phyloP scores from a whole-genome alignment of 2,329 filamentous ascomycete genomes.

The Ophiognomonia clavigignenti-juglandacearum region DNA sequence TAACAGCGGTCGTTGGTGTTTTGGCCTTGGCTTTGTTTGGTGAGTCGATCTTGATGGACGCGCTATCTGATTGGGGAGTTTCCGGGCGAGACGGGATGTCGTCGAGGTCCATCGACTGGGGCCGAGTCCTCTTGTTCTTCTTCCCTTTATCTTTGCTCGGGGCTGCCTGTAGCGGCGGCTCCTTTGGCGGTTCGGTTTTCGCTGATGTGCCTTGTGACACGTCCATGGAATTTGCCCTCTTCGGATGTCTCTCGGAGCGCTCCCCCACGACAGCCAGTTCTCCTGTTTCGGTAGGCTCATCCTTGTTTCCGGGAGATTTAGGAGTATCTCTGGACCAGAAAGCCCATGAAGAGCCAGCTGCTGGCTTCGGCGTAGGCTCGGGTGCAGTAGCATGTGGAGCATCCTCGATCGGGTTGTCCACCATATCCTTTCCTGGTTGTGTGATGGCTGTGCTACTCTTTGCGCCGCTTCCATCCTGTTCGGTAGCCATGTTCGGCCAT shows the following conservation, averaged over 20 bases:
- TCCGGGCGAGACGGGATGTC: slow-evolving; percentile 30
- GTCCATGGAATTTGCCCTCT: slow-evolving; percentile 39
- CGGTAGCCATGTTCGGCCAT: slow-evolving; percentile 11
- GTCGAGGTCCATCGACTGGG: slow-evolving; percentile 44
- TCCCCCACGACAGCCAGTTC: slow-evolving; percentile 55
- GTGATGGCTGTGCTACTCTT: slow-evolving; percentile 14
- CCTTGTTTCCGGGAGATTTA: slow-evolving; percentile 26
- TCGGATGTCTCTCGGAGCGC: slow-evolving; percentile 51
- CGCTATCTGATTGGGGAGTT: slow-evolving; percentile 28
- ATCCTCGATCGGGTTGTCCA: slow-evolving; percentile 41
- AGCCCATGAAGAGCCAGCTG: slow-evolving; percentile 66
- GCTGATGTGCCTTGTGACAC: slow-evolving; percentile 24
- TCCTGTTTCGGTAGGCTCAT: slow-evolving; percentile 33
- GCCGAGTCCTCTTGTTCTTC: slow-evolving; percentile 40
- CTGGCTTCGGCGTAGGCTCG: slow-evolving; percentile 32
- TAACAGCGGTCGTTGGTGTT: slow-evolving; percentile 37
- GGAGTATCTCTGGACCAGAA: slow-evolving; percentile 67
- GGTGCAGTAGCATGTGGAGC: slow-evolving; percentile 28
- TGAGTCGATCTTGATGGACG: slow-evolving; percentile 19
- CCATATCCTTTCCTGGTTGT: slow-evolving; percentile 24
- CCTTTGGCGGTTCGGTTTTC: slow-evolving; percentile 27
- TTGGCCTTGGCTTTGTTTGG: slow-evolving; percentile 30
- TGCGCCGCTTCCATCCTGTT: slow-evolving; percentile 4
- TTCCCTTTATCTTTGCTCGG: slow-evolving; percentile 22
- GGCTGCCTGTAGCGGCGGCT: slow-evolving; percentile 24